Conservation (phyloP, 768 basidiomycete species). For the Podaxis rugospora region DNA sequence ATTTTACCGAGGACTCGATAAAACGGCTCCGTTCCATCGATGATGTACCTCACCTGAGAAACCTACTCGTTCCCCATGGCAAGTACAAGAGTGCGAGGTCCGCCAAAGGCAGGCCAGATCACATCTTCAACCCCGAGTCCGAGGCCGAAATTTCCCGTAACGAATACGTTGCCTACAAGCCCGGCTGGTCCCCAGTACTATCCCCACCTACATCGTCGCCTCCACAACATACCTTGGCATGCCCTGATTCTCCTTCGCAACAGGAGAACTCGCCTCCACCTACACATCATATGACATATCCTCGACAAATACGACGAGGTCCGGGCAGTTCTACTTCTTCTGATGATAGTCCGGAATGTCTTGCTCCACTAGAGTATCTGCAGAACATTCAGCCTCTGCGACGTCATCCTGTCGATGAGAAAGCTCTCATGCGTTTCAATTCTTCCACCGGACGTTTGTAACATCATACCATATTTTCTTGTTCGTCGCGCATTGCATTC, state of each 20-base stretch:
- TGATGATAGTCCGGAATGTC: conserved; percentile 26
- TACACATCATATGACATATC: conserved; percentile 5
- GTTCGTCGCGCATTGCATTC: not conserved
- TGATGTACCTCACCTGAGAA: conserved; percentile 49
- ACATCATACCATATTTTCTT: not conserved
- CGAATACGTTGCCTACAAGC: conserved; percentile 43
- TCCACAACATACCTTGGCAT: conserved; percentile 15
- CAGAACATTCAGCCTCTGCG: conserved; percentile 58
- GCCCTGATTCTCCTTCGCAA: conserved; percentile 14
- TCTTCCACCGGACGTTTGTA: conserved; percentile 16
- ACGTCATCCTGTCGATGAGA: conserved; percentile 64
- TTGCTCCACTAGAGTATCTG: conserved; percentile 69
- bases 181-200: conserved; percentile 18
- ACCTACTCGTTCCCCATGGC: conserved; percentile 56
- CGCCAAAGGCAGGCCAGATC: conserved; percentile 51
- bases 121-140: conserved; percentile 42
- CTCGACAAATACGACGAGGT: conserved; percentile 18
- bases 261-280: conserved; percentile 11
- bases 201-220: conserved; percentile 18
- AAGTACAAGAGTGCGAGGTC: conserved; percentile 71
- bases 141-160: conserved; percentile 34
- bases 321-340: conserved; percentile 26
- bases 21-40: conserved; percentile 58
- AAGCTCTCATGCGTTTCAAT: conserved; percentile 35
- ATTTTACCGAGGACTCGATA: conserved; percentile 71